These are phyloP conservation scores for Tulasnella calospora DNA, from an alignment of 768 basidiomycete genomes.

Conservation along the genomic window DNA sequence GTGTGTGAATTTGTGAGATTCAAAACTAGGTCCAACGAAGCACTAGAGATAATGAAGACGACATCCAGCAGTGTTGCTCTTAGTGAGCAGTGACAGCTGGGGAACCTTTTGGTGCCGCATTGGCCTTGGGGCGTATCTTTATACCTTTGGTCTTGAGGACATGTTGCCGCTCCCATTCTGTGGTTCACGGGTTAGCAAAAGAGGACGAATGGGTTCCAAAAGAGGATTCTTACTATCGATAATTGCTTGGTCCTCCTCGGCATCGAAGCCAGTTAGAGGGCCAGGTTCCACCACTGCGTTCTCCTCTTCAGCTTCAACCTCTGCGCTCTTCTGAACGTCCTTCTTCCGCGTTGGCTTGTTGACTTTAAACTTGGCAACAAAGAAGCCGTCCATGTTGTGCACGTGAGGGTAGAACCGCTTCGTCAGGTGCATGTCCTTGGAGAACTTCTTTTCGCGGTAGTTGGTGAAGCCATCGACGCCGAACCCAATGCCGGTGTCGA, in stretches of 20 bases:
- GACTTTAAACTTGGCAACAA: constrained; percentile 97
- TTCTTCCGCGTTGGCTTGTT: constrained; percentile 51
- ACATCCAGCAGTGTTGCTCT: background rate
- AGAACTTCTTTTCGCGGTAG: constrained; percentile 87
- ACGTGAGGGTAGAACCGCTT: constrained; percentile 93
- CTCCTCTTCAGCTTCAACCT: constrained; percentile 33
- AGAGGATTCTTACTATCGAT: background rate
- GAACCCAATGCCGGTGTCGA: constrained; percentile 88
- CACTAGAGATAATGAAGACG: background rate
- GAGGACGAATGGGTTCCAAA: background rate
- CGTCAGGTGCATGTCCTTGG: constrained; percentile 71
- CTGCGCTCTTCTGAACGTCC: constrained; percentile 34
- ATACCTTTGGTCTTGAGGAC: constrained; percentile 44
- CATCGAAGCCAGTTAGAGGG: constrained; percentile 55
- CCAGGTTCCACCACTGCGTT: constrained; percentile 38
- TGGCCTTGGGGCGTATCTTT: constrained; percentile 32
- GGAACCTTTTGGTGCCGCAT: background rate
- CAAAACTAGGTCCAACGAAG: background rate
- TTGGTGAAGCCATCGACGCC: constrained; percentile 86
- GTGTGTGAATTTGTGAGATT: background rate
- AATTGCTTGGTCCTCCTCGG: constrained; percentile 57
- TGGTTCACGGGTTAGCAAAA: background rate
- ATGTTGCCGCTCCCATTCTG: constrained; percentile 39
- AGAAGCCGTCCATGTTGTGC: constrained; percentile 99
- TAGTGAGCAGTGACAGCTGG: background rate